These are phyloP conservation scores for Phaeolepiota aurea DNA, from an alignment of 768 basidiomycete genomes.

Conservation along the genomic window DNA sequence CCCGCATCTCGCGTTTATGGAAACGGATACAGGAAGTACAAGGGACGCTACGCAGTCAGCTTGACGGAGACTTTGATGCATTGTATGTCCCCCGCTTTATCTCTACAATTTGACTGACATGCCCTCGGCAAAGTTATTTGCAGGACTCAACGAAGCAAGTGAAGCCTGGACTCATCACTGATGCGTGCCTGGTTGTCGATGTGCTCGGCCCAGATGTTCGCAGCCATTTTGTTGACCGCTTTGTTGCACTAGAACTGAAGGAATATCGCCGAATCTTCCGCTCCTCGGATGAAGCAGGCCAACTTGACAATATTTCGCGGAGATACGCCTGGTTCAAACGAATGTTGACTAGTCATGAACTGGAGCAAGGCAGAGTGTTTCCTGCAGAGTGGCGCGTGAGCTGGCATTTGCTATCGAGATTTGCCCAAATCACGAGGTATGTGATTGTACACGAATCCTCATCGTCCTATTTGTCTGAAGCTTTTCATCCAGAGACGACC, in stretches of 20 bases:
- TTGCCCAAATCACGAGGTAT: constrained; percentile 86
- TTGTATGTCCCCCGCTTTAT: constrained; percentile 52
- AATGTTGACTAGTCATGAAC: constrained; percentile 76
- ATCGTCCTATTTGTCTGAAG: no score
- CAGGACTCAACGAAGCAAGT: constrained; percentile 66
- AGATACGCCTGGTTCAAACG: constrained; percentile 95
- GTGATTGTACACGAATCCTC: no score
- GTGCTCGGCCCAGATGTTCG: constrained; percentile 82
- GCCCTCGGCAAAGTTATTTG: constrained; percentile 49
- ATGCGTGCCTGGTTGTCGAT: constrained; percentile 87
- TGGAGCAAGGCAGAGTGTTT: constrained; percentile 79
- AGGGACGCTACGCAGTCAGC: constrained; percentile 67
- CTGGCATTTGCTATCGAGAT: constrained; percentile 74
- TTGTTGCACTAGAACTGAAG: constrained; percentile 82
- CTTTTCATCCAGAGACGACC: constrained; percentile 87
- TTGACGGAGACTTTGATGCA: constrained; percentile 87
- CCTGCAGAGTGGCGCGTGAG: constrained; percentile 82
- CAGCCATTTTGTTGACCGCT: constrained; percentile 76
- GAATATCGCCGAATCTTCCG: constrained; percentile 96
- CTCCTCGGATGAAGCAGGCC: constrained; percentile 89
- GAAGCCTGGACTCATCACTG: constrained; percentile 57
- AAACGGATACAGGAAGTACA: constrained; percentile 77
- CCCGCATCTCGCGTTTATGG: constrained; percentile 70
- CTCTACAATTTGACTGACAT: constrained; percentile 1
- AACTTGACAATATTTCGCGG: constrained; percentile 88